Percentiles rank a stretch among this genome's conserved stretches.
These are phyloP conservation scores for Epichloe amarillans DNA, from an alignment of 2,329 filamentous ascomycete species.

Conservation along the genomic window DNA sequence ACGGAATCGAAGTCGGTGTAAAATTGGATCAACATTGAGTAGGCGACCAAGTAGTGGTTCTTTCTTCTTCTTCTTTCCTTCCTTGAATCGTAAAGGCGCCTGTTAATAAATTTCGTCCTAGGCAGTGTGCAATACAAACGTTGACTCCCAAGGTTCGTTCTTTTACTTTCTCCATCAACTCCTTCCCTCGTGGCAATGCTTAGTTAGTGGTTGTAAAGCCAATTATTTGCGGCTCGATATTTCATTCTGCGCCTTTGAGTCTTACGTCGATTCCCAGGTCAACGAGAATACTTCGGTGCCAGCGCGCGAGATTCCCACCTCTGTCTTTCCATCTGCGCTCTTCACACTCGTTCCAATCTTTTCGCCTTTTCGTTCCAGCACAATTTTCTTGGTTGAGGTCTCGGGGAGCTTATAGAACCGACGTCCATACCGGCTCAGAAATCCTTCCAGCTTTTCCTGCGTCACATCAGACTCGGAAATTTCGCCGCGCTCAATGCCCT, in stretches of 20 bases:
- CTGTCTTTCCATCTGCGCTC: constrained; percentile 23
- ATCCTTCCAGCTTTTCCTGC: constrained; percentile 38
- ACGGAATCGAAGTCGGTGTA: constrained; percentile 4
- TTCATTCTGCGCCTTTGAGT: background rate
- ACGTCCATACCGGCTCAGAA: constrained; percentile 39
- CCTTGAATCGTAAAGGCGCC: background rate
- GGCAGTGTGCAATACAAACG: no score
- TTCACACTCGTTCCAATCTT: constrained; percentile 26
- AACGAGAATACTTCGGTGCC: constrained; percentile 29
- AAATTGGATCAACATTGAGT: background rate
- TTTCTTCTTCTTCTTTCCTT: background rate
- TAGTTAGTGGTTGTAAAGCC: no score
- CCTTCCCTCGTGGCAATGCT: no score
- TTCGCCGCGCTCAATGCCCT: constrained; percentile 41
- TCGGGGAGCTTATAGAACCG: constrained; percentile 35
- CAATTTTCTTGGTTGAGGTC: constrained; percentile 15
- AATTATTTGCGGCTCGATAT: background rate
- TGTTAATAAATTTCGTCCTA: no score
- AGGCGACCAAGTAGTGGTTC: no score
- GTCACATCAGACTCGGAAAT: constrained; percentile 39
- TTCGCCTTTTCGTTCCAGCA: constrained; percentile 28
- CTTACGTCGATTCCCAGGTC: constrained; percentile 15
- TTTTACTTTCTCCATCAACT: no score
- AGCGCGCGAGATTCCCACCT: constrained; percentile 30
- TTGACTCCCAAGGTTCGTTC: no score